Evolutionary conservation across 345 rosid genomes (phyloP), one percentile per base, ranked within the genome.

Genomic region (Salix dunnii): DNA sequence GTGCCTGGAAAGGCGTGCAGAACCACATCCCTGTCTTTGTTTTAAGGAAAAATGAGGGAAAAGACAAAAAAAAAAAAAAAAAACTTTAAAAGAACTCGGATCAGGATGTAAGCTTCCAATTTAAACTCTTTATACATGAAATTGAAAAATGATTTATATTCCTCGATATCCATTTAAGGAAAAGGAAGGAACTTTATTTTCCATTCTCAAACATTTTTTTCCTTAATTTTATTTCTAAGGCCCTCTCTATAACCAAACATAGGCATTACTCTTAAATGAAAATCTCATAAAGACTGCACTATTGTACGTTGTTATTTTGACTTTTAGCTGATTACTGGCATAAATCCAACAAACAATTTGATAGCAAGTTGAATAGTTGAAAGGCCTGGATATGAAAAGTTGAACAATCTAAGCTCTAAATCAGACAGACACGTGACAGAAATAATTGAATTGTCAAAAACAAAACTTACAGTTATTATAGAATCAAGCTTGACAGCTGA

Each of bases 401-500:
- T 27, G 7, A 21, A 33, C 35, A 55, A 70, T 46, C 18, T 38
- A 12, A 25, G 68, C 17, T 21, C 46, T 35, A 63, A 36, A 72
- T 66, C 62, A 43, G 17, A 76, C 61, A 68, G 36, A 33, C 1
- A 73, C 64, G 43, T 40, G 14, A 51, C 16, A 4, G 62, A 8
- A 68, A 40, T 18, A 40, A 25, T 17, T 1, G 23, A 72, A 20
- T 20, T 18, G 70, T 36, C 25, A 30, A 42, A n/a, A 43, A 40
- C 42, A 58, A 63, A 31, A 81, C 91, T 90, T 80, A 91, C 98
- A 53, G 96, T 93, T 64, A 96, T 81, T 72, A 96, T 91, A 78
- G 93, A 96, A 86, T 96, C 99, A 69, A 93, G 96, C 89, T 88
- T 91, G 83, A 93, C 91, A 31, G 90, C 78, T 23, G 99, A 90